Evolutionary conservation across 768 basidiomycete species (phyloP), one percentile per base, ranked within the genome.

Genomic region (Cyclocybe cylindracea): DNA sequence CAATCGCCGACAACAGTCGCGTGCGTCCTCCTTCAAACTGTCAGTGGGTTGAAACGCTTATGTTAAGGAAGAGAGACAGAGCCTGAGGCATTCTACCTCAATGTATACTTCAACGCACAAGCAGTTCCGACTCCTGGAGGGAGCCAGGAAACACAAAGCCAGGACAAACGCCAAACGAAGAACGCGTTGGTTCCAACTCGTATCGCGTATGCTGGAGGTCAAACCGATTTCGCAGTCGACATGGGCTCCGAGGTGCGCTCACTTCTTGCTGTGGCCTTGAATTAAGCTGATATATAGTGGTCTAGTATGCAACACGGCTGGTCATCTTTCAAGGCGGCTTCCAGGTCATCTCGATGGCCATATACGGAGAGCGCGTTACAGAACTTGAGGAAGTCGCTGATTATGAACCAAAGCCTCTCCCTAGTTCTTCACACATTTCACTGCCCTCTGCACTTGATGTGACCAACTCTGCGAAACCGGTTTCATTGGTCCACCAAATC

Each of bases 261-360:
- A 7, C 41, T 10, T 43, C 44, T 35, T 24, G 34, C 34, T 24
- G 38, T 47, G 7, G n/a, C n/a, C 31, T 40, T 14, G 11, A 45
- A 39, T 37, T 29, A 50, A 41, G 11, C 33, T 39, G 44, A 38
- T 32, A 51, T 16, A 47, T 31, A 24, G 13, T 34, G 11, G 29
- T 39, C 11, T 35, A 89, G 86, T 84, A 80, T 64, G 80, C 85
- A 3, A 90, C 89, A 16, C 85, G 90, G 39, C 73, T 92, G 31
- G 84, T 93, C 79, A 87, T 92, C 51, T 76, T 93, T 55, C 86
- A 85, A 61, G 91, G 90, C n/a, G 72, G 79, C 34, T 91, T 90
- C 65, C 70, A 80, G 44, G 73, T 71, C 51, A 70, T 89, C 14
- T 88, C 89, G 10, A 70, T 89, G 59, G 86, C 87, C 36, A 73